Evolutionary conservation across 1,284 basidiomycete genomes (phyloP).

Genomic region (Tilletia indica): DNA sequence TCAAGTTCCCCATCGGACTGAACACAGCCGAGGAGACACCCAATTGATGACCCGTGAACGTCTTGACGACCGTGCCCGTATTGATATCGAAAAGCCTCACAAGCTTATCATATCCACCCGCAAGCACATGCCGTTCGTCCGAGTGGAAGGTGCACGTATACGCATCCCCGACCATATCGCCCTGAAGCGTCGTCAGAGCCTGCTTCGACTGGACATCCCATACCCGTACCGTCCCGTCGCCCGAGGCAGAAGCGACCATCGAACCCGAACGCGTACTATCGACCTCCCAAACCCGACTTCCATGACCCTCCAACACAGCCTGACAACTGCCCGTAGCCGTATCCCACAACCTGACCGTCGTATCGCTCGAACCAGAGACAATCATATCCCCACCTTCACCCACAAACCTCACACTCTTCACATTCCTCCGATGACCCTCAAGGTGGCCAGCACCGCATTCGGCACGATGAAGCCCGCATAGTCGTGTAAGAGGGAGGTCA

Average conservation of each 20-base stretch:
- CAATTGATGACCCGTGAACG: slow-evolving; percentile 60
- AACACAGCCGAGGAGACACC: slow-evolving; percentile 59
- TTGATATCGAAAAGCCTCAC: slow-evolving; percentile 59
- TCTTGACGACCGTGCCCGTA: slow-evolving; percentile 57
- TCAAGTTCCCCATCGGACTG: slow-evolving; percentile 58
- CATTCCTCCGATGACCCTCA: slow-evolving; percentile 58
- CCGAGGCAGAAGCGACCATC: slow-evolving; percentile 56
- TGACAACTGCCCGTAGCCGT: slow-evolving; percentile 45
- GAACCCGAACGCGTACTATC: slow-evolving; percentile 47
- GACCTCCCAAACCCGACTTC: slow-evolving; percentile 59
- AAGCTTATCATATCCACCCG: slow-evolving; percentile 60
- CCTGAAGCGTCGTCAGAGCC: not conserved
- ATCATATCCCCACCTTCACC: slow-evolving; percentile 54
- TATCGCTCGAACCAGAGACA: slow-evolving; percentile 59
- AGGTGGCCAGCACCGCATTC: slow-evolving; percentile 37
- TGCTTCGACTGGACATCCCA: slow-evolving; percentile 53
- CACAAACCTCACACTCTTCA: slow-evolving; percentile 60
- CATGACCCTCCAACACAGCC: slow-evolving; percentile 56
- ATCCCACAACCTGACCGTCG: slow-evolving; percentile 46
- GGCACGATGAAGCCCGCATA: slow-evolving; percentile 47
- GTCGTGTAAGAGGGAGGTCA: slow-evolving; percentile 48
- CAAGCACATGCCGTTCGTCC: slow-evolving; percentile 55
- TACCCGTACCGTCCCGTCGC: slow-evolving; percentile 59
- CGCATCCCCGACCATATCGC: slow-evolving; percentile 56
- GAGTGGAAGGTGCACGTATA: slow-evolving; percentile 59